Evolutionary conservation across 345 rosid genomes (phyloP).

Genomic region (Alliaria petiolata): DNA sequence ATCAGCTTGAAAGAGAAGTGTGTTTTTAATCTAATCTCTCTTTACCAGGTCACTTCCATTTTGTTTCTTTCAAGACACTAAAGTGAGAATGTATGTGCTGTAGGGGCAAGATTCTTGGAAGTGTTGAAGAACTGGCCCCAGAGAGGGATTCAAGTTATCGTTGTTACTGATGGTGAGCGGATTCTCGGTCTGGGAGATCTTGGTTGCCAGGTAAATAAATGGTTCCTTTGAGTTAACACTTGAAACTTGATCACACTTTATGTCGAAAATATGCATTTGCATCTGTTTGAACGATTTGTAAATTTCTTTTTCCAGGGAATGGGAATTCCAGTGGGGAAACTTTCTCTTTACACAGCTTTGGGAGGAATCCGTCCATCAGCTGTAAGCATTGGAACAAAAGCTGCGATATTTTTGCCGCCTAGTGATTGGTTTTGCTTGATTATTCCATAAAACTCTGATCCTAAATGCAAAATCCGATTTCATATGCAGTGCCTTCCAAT

Average conservation of each 20-base stretch:
- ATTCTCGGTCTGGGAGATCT: conserved; percentile 98
- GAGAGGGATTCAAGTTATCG: conserved; percentile 89
- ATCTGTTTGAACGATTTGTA: not conserved
- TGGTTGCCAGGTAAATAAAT: conserved; percentile 90
- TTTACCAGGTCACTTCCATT: too few relatives aligned
- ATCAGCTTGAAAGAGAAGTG: conserved; percentile 95
- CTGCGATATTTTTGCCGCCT: not conserved
- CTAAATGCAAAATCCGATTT: not conserved
- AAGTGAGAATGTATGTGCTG: too few relatives aligned
- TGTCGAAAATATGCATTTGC: not conserved
- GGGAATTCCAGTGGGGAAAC: conserved; percentile 97
- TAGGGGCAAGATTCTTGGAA: conserved; percentile 88
- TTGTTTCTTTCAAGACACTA: too few relatives aligned
- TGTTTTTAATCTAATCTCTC: not conserved
- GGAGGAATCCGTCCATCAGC: conserved; percentile 93
- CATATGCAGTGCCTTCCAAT: conserved; percentile 76
- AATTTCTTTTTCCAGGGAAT: conserved; percentile 52
- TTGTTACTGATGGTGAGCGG: conserved; percentile 96
- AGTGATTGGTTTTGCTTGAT: not conserved
- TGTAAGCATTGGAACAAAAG: conserved; percentile 41
- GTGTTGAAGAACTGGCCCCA: conserved; percentile 95
- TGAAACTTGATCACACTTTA: not conserved
- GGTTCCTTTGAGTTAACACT: not conserved
- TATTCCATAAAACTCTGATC: not conserved
- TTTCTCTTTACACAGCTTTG: conserved; percentile 78